Evolutionary conservation across 2,329 filamentous ascomycete genomes (phyloP), one percentile per base, ranked within the genome.

Genomic region (Hawksworthiomyces lignivorus): DNA sequence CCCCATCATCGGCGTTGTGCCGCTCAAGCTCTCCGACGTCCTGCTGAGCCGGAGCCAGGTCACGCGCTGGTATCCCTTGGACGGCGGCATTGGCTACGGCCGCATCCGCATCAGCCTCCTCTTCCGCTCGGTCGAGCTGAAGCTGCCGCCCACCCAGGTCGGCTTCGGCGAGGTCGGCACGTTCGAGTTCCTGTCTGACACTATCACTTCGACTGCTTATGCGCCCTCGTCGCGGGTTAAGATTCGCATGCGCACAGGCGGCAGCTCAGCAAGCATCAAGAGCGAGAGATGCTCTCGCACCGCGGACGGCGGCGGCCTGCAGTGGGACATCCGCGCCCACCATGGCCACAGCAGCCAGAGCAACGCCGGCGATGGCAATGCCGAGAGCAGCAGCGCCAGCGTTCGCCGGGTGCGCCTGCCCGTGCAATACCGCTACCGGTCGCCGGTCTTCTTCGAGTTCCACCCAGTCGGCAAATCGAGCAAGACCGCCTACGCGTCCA

Each of bases 51-150:
- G 80, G 50, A 94, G 87, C 33, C 87, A 97, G 60, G 68, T 82
- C 41, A 94, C 88, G 3, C 72, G 88, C 46, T 96, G 89, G 88
- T 97, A 96, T 59, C 90, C 92, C n/a, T 73, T 98, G 0, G 89
- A 95, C 56, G 92, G 90, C 18, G 92, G 92, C 10, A 82, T 97
- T 48, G 86, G 92, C 1, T 97, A 92, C 50, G 92, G 92, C 29
- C 83, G 90, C 7, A 75, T 94, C 46, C 82, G 89, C 30, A 84
- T 98, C 51, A 94, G 87, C 1, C 63, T 97, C 4, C 73, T 97
- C 4, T 95, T 96, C 75, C 82, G 90, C 21, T 89, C 86, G 21
- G 77, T 96, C 32, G 89, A 95, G 60, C 83, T 90, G 40, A 80
- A 80, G 34, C 70, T 97, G 1, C 89, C 89, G n/a, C 84, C 84